Base-by-base conservation (phyloP, 2,329 filamentous ascomycete genomes). In the Fusarium gaditjirri region DNA sequence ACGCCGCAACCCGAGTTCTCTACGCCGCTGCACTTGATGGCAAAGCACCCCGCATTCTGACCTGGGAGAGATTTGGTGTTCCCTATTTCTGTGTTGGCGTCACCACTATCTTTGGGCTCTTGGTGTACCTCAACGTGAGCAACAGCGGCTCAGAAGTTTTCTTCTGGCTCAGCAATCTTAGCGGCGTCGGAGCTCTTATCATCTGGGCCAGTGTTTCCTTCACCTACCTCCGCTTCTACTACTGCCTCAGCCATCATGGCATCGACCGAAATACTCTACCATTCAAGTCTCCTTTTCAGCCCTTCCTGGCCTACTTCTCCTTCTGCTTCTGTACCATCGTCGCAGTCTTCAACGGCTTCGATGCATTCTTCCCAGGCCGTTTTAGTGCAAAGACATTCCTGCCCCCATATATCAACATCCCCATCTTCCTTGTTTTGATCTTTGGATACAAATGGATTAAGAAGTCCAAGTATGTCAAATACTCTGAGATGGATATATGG, bases 271-370 rank as follows among this genome's bases (percentile, higher is more conserved):
- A 64, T 7, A 79, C 78, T 1, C 80, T 89, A 3, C 88, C 89
- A 0, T 90, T 86, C 82, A 81, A 75, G 59, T 87, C 87, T 1
- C 80, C 81, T 1, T 76, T 86, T 7, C 88, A 90, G 77, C 89
- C 92, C 0, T 94, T 91, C 76, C 89, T 89, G 13, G 87, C 91
- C 1, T 93, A 86, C 74, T 80, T 88, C 58, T 85, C 87, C 19
- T 85, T 94, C 12, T 77, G 86, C 16, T 77, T 90, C 46, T 86
- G 94, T 65, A 80, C 79, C 4, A 81, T 93, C 27, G 83, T 95
- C 14, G 88, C 87, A 5, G 80, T 95, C 11, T 91, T 93, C 77
- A 94, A 94, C 77, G 93, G 92, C 3, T 95, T 94, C 79, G 87
- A 90, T 49, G 87, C 92, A 23, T 94, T 95, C 80, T 92, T 91